Percentiles rank a stretch among this genome's conserved stretches.
phyloP scores from a whole-genome alignment of 2,329 filamentous ascomycete species.

The Xylaria sp. region DNA sequence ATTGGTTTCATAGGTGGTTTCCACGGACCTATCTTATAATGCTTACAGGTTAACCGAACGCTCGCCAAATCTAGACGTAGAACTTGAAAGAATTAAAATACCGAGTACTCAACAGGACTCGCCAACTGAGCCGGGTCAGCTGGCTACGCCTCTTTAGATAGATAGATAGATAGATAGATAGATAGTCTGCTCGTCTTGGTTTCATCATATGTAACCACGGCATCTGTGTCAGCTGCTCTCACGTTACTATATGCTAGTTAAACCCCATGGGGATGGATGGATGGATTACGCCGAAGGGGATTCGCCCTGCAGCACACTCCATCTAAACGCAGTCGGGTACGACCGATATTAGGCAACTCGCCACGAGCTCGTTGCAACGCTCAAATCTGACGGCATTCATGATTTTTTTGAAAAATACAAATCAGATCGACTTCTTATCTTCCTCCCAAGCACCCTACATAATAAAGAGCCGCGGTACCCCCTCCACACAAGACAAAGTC shows the following conservation, averaged over 20 bases:
- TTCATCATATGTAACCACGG: conserved; percentile 10
- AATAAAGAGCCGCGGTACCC: conserved; percentile 23
- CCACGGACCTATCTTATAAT: neutral
- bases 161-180: too few relatives aligned
- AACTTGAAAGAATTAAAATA: conserved; percentile 2
- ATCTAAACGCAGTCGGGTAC: conserved; percentile 14
- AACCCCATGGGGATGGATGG: conserved; percentile 28
- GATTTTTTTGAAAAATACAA: conserved; percentile 10
- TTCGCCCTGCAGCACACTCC: conserved; percentile 12
- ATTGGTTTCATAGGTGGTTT: neutral
- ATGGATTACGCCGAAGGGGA: conserved; percentile 16
- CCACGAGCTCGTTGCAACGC: conserved; percentile 23
- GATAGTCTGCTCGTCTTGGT: conserved; percentile 9
- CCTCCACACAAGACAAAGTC: conserved; percentile 19
- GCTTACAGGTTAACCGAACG: neutral
- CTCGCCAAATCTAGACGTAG: neutral
- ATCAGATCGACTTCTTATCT: conserved; percentile 10
- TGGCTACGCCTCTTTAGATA: conserved; percentile 13
- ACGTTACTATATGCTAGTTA: conserved; percentile 18
- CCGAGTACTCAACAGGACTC: neutral
- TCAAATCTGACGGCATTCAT: conserved; percentile 8
- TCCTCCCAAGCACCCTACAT: conserved; percentile 5
- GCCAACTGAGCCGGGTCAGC: conserved; percentile 6
- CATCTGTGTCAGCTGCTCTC: conserved; percentile 12
- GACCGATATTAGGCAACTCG: conserved; percentile 21